Evolutionary conservation across 495 filamentous ascomycete species (phyloP), one percentile per base, ranked within the genome.

Genomic region (Hypomontagnella monticulosa): DNA sequence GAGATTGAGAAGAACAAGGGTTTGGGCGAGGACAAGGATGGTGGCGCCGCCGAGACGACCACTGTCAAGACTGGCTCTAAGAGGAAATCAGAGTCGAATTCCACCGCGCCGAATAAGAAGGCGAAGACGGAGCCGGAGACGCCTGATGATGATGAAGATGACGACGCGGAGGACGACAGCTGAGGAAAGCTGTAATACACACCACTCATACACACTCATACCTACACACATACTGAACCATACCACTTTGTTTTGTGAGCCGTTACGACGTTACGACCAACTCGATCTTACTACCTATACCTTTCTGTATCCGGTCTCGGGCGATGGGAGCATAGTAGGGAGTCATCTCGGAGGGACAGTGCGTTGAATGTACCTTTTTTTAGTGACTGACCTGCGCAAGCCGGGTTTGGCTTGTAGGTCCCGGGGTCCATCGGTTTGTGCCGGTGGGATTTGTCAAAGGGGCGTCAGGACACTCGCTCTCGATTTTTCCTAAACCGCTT

Each of bases 1-100:
- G 89, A 90, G 37, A 95, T 98, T 80, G 95, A 98, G 69, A 86
- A 77, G 61, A 79, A 78, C 9, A 85, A 84, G 70, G 76, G 66
- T 19, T 70, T 61, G 1, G 73, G 61, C 27, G 77, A 78, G 53
- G 73, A 58, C 23, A 78, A 82, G 48, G 74, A 78, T 1, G 72
- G 68, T 7, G 67, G 47, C 6, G 53, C 42, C 16, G 61, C 65
- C 14, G 71, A 77, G 15, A 63, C 71, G n/a, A 78, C 76, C 48
- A 77, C 80, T 3, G 48, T 75, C 52, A 73, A 81, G 68, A 57
- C 77, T 12, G 75, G 72, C 38, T 73, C 74, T 30, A 78, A 83
- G 71, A 73, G 78, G 54, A 78, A 82, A 66, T 76, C 81, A 7
- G 76, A 79, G 14, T 74, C 77, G 23, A 74, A 76, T 62, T 74